Evolutionary conservation across 495 filamentous ascomycete genomes (phyloP), one percentile per base, ranked within the genome.

Genomic region (Apodospora peruviana): DNA sequence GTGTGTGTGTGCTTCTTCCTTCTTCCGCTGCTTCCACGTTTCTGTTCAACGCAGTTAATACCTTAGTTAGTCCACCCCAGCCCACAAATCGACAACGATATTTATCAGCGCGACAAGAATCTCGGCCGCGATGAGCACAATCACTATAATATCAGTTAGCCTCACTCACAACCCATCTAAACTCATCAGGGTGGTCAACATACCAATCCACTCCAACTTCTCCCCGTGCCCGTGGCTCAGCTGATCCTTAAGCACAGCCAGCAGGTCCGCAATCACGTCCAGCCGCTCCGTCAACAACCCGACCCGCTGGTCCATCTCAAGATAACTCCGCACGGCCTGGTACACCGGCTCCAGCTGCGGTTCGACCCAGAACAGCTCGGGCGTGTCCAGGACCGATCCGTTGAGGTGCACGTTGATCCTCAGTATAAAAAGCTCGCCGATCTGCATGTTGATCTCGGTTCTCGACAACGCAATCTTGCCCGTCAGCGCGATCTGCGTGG

Each of bases 281-380:
- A 98, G 65, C 47, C 93, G 74, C 61, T 97, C 91, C 19, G 89
- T 96, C 55, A 98, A 70, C 50, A 98, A 68, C 27, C 81, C 78
- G n/a, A 96, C 91, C 40, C 93, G 71, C 69, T 97, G 93, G 67
- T 96, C 91, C 85, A 98, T 97, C 71, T 98, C 93, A 20, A 98
- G 76, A 59, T 98, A 98, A 57, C 84, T 91, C 38, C 94, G 78
- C 36, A 96, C 91, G 35, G 93, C 93, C 59, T 90, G 85, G 61
- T 98, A 98, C 17, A 97, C 81, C 25, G 93, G 93, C 56, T 97
- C 93, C 16, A 98, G 75, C 62, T 95, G 90, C 12, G 93, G 93
- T 67, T 98, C 93, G 35, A 90, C 87, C 93, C 93, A 98, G 80
- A 98, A 96, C 18, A 98, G 77, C 65, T 98, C 93, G 1, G 93